Conservation (phyloP, 768 basidiomycete species). For the Hydnum rufescens region DNA sequence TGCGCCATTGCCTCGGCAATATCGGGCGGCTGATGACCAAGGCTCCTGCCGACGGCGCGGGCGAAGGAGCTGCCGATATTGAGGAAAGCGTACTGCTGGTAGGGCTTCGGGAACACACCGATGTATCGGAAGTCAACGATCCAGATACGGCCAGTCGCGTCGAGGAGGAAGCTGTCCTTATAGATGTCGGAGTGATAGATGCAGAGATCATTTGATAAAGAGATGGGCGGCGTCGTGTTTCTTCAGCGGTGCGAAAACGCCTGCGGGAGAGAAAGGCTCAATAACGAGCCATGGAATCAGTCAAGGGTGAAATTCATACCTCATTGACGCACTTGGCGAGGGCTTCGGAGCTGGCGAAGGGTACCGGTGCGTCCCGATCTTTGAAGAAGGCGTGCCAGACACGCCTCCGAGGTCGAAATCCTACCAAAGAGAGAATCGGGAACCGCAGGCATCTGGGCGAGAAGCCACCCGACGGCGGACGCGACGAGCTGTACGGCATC, state of each 20-base stretch:
- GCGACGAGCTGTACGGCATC: not conserved
- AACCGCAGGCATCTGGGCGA: conserved; percentile 3
- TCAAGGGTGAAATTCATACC: not conserved
- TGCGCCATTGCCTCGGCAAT: not conserved
- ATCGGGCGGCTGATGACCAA: conserved; percentile 5
- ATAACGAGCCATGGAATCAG: not conserved
- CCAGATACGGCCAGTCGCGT: not conserved
- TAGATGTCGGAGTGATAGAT: conserved; percentile 1
- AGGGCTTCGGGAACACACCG: not conserved
- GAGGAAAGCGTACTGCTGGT: not conserved
- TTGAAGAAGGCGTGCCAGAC: conserved; percentile 4
- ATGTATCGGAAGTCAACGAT: conserved; percentile 1
- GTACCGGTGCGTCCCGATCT: conserved; percentile 1
- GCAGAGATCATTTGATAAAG: not conserved
- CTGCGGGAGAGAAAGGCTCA: not conserved
- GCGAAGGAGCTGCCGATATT: not conserved
- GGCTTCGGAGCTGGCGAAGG: not conserved
- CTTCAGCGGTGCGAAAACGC: not conserved
- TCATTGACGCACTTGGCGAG: not conserved
- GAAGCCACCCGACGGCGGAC: conserved; percentile 1
- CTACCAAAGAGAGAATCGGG: conserved; percentile 1
- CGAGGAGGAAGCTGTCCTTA: conserved; percentile 1
- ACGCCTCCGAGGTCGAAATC: not conserved
- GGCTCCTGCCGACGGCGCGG: not conserved
- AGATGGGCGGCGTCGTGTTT: not conserved